These are phyloP conservation scores for Sordariomycetes sp. DNA, from an alignment of 2,329 filamentous ascomycete genomes.

Conservation along the genomic window DNA sequence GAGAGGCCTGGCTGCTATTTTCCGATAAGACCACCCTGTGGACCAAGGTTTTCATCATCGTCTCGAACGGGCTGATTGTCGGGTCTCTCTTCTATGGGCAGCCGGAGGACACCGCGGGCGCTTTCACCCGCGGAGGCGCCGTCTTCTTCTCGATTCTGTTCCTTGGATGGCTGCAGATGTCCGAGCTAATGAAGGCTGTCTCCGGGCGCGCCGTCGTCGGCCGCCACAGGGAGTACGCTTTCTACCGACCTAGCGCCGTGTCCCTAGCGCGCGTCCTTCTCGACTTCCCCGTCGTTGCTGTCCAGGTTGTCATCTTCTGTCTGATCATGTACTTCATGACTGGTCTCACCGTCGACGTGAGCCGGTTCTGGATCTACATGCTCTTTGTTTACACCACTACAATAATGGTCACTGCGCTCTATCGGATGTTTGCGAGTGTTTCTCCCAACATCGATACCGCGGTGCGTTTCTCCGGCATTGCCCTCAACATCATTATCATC, in stretches of 20 bases:
- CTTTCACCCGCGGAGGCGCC: conserved; percentile 35
- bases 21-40: conserved; percentile 69
- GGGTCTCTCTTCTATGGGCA: conserved; percentile 56
- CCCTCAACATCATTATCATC: conserved; percentile 52
- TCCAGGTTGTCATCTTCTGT: conserved; percentile 23
- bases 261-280: conserved; percentile 10
- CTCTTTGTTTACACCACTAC: conserved; percentile 48
- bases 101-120: conserved; percentile 36
- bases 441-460: conserved; percentile 54
- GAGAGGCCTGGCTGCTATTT: conserved; percentile 66
- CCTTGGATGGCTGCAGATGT: conserved; percentile 18
- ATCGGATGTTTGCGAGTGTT: conserved; percentile 46
- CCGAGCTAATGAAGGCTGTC: conserved; percentile 14
- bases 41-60: background rate
- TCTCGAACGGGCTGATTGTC: conserved; percentile 39
- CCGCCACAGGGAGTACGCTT: conserved; percentile 19
- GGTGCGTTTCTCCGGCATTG: conserved; percentile 42
- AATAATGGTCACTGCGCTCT: conserved; percentile 46
- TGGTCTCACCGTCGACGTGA: conserved; percentile 33
- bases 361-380: conserved; percentile 55
- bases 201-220: conserved; percentile 14
- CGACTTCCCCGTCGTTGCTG: conserved; percentile 20
- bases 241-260: conserved; percentile 24
- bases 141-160: conserved; percentile 19
- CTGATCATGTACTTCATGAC: conserved; percentile 29